A percentile compares a stretch with the other conserved stretches of the same genome.
These are phyloP conservation scores for Vitis hybrid DNA, from an alignment of 177 flowering plant genomes.

Conservation along the genomic window DNA sequence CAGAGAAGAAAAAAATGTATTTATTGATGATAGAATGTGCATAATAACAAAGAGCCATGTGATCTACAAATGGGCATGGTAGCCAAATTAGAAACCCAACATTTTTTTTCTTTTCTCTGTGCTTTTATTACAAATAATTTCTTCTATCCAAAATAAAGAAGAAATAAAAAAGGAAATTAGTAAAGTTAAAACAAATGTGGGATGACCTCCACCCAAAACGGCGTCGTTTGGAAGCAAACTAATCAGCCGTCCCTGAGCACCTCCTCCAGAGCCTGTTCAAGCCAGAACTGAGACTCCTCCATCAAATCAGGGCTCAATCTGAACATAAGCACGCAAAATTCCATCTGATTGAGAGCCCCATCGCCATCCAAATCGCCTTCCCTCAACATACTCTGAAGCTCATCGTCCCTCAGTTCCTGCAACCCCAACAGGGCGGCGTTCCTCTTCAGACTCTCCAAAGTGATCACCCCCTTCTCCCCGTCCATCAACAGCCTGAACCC, in stretches of 20 bases:
- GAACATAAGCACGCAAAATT: slow-evolving; percentile 31
- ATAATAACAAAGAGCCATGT: too few species aligned
- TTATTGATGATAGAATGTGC: too few species aligned
- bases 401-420: slow-evolving; percentile 22
- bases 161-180: too few species aligned
- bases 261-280: slow-evolving; percentile 1
- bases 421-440: slow-evolving; percentile 23
- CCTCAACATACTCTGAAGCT: slow-evolving; percentile 19
- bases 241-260: background rate
- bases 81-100: too few species aligned
- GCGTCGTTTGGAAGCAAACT: too few species aligned
- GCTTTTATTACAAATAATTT: too few species aligned
- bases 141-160: too few species aligned
- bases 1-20: too few species aligned
- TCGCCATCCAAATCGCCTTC: slow-evolving; percentile 33
- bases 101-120: too few species aligned
- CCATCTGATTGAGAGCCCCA: slow-evolving; percentile 27
- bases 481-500: slow-evolving; percentile 31
- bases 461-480: slow-evolving; percentile 24
- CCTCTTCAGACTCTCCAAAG: slow-evolving; percentile 28
- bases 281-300: slow-evolving; percentile 14
- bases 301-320: slow-evolving; percentile 28
- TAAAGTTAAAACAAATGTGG: too few species aligned
- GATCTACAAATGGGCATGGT: too few species aligned
- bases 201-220: too few species aligned